Evolutionary conservation across 306 rosid genomes (phyloP).

Genomic region (Cicer pinnatifidum): DNA sequence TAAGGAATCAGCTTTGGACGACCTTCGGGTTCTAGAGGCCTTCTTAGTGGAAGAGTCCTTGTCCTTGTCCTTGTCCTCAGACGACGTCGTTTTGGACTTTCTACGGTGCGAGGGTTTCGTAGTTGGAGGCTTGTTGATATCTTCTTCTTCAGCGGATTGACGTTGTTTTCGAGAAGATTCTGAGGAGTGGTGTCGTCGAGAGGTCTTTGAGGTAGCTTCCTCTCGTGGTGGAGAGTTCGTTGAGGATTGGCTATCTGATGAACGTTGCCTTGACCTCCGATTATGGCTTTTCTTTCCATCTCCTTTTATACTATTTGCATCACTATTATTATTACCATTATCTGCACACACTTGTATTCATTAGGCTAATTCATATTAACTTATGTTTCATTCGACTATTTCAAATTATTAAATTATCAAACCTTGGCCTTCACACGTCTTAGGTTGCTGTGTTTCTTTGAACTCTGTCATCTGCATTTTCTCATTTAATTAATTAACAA

Average conservation of each 20-base stretch:
- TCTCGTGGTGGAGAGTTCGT: conserved; percentile 48
- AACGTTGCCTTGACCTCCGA: conserved; percentile 52
- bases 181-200: conserved; percentile 54
- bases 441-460: conserved; percentile 51
- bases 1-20: conserved; percentile 58
- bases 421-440: conserved; percentile 55
- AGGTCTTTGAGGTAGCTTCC: conserved; percentile 31
- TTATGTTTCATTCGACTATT: not conserved
- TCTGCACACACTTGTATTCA: conserved; percentile 24
- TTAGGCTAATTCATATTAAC: not conserved
- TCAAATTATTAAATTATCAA: not conserved
- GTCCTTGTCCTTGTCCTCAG: conserved; percentile 45
- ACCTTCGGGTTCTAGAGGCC: conserved; percentile 45
- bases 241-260: conserved; percentile 38
- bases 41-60: conserved; percentile 45
- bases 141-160: conserved; percentile 20
- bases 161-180: conserved; percentile 53
- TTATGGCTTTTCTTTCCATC: conserved; percentile 21
- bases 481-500: not conserved
- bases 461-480: conserved; percentile 73
- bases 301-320: not conserved
- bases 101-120: conserved; percentile 58
- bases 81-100: conserved; percentile 59
- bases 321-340: conserved; percentile 8
- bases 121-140: conserved; percentile 18